phyloP scores from a whole-genome alignment of 1,284 basidiomycete genomes.

The Malassezia brasiliensis region DNA sequence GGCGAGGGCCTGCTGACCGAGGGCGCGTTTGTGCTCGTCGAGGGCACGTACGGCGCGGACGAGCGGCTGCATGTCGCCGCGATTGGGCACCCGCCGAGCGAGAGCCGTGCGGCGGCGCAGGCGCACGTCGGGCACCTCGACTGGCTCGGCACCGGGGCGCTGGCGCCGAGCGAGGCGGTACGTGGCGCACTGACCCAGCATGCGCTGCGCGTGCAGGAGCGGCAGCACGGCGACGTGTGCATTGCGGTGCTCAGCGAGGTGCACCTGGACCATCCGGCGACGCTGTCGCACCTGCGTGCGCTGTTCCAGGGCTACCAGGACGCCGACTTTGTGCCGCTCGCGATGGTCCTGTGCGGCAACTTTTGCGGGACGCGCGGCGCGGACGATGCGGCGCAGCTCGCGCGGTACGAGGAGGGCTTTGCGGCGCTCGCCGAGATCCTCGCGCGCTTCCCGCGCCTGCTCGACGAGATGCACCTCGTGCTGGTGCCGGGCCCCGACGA shows the following conservation, averaged over 20 bases:
- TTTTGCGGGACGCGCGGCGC: conserved; percentile 65
- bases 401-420: conserved; percentile 75
- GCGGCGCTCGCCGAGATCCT: conserved; percentile 76
- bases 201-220: conserved; percentile 31
- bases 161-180: conserved; percentile 70
- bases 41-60: conserved; percentile 91
- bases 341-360: conserved; percentile 88
- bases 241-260: conserved; percentile 89
- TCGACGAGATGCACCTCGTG: conserved; percentile 73
- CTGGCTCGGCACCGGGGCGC: conserved; percentile 9
- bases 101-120: conserved; percentile 28
- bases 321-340: conserved; percentile 64
- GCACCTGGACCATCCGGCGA: conserved; percentile 80
- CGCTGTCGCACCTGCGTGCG: conserved; percentile 65
- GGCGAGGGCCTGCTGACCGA: conserved; percentile 95
- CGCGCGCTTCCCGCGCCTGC: conserved; percentile 65
- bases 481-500: conserved; percentile 89
- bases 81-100: conserved; percentile 79
- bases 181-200: conserved; percentile 29
- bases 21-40: conserved; percentile 84
- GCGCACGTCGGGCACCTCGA: conserved; percentile 20
- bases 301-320: conserved; percentile 88
- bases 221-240: conserved; percentile 53
- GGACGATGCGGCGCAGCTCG: conserved; percentile 66
- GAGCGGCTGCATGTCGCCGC: conserved; percentile 78